These are phyloP conservation scores for Rhodotorula sp. DNA, from an alignment of 1,284 basidiomycete genomes.

Conservation along the genomic window DNA sequence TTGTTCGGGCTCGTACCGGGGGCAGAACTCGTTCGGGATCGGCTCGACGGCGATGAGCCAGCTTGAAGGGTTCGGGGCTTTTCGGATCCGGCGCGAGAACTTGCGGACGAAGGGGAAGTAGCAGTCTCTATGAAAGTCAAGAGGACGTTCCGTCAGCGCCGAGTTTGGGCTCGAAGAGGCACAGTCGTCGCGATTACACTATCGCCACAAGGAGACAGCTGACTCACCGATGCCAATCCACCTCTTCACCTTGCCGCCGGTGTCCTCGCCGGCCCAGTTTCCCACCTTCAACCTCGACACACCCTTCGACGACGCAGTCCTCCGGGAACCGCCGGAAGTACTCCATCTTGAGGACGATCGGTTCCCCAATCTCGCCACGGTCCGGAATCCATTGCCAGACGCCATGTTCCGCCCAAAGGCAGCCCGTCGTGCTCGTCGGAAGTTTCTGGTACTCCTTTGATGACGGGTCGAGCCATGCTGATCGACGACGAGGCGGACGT, in stretches of 20 bases:
- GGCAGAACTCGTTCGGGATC: slow-evolving; percentile 74
- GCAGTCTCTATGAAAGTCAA: slow-evolving; percentile 54
- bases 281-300: slow-evolving; percentile 23
- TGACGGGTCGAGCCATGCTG: slow-evolving; percentile 55
- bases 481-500: slow-evolving; percentile 47
- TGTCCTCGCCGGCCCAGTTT: slow-evolving; percentile 4
- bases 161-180: too few species aligned
- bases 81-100: slow-evolving; percentile 66
- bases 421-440: slow-evolving; percentile 62
- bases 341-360: slow-evolving; percentile 75
- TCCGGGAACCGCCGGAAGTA: slow-evolving; percentile 74
- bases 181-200: not conserved
- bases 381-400: slow-evolving; percentile 85
- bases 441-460: not conserved
- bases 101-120: slow-evolving; percentile 75
- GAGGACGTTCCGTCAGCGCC: slow-evolving; percentile 9
- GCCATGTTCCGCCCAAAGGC: slow-evolving; percentile 51
- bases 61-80: slow-evolving; percentile 46
- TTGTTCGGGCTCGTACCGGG: slow-evolving; percentile 51
- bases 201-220: not conserved
- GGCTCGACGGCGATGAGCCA: slow-evolving; percentile 70
- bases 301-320: slow-evolving; percentile 58
- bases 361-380: slow-evolving; percentile 56
- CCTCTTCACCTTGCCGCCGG: slow-evolving; percentile 13
- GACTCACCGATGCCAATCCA: slow-evolving; percentile 31